phyloP scores from a whole-genome alignment of 345 rosid genomes.

The Linum tenue region DNA sequence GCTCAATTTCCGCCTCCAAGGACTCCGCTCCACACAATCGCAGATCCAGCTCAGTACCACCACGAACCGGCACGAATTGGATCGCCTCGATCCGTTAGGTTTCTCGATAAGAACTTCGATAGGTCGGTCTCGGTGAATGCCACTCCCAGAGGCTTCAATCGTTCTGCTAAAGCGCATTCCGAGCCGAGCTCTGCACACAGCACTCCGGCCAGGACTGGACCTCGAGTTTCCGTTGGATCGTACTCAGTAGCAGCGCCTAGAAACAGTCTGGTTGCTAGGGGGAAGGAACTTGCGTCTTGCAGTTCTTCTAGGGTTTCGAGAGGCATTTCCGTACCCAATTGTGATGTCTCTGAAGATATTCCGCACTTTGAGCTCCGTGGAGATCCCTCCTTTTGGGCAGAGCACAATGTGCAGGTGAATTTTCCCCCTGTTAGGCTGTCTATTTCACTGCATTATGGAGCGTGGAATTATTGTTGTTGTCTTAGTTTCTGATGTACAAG shows the following conservation, averaged over 20 bases:
- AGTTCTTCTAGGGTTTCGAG: conserved; percentile 39
- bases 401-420: conserved; percentile 85
- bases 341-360: conserved; percentile 31
- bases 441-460: neutral
- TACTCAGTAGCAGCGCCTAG: conserved; percentile 21
- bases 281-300: conserved; percentile 36
- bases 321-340: conserved; percentile 32
- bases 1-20: conserved; percentile 53
- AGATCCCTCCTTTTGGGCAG: conserved; percentile 72
- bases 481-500: neutral
- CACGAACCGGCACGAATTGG: conserved; percentile 27
- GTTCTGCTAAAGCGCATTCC: conserved; percentile 39
- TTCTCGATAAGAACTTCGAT: conserved; percentile 19
- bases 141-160: conserved; percentile 37
- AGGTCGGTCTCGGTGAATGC: conserved; percentile 17
- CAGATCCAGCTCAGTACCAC: conserved; percentile 61
- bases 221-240: conserved; percentile 45
- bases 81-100: conserved; percentile 18
- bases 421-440: neutral
- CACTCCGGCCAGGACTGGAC: conserved; percentile 55
- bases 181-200: conserved; percentile 69
- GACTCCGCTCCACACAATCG: conserved; percentile 63
- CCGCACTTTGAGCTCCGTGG: conserved; percentile 68
- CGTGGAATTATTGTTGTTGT: neutral
- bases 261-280: conserved; percentile 26